A percentile compares a stretch with the other conserved stretches of the same genome.
phyloP scores from a whole-genome alignment of 257 asterid species.

The Primulina huaijiensis region DNA sequence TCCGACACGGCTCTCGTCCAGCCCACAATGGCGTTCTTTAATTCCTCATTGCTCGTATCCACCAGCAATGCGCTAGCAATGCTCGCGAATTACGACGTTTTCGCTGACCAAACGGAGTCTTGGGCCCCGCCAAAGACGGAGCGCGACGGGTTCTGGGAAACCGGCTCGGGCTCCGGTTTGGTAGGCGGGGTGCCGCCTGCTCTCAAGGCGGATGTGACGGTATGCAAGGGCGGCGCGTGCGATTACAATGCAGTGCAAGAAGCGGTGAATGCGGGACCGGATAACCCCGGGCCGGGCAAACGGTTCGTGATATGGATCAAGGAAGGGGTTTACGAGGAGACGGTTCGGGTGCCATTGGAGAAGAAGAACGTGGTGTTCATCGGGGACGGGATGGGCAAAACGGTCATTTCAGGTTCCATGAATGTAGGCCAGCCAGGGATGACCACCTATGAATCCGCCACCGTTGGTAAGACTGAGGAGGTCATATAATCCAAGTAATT shows the following conservation, averaged over 20 bases:
- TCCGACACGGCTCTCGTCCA: slow-evolving; percentile 35
- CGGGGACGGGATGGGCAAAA: slow-evolving; percentile 76
- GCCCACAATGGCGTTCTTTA: slow-evolving; percentile 46
- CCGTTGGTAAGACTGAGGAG: slow-evolving; percentile 44
- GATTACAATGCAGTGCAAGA: slow-evolving; percentile 47
- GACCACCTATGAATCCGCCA: slow-evolving; percentile 60
- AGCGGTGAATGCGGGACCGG: slow-evolving; percentile 58
- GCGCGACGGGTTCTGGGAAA: slow-evolving; percentile 66
- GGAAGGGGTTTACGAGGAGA: slow-evolving; percentile 60
- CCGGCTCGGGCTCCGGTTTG: neutral
- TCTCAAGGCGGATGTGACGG: slow-evolving; percentile 50
- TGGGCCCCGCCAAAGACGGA: slow-evolving; percentile 56
- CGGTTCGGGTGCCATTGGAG: slow-evolving; percentile 55
- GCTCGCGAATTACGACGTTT: slow-evolving; percentile 45
- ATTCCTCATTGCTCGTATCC: slow-evolving; percentile 29
- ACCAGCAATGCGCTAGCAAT: slow-evolving; percentile 47
- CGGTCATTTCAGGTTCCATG: slow-evolving; percentile 56
- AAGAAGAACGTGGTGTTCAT: slow-evolving; percentile 60
- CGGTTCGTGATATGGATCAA: slow-evolving; percentile 58
- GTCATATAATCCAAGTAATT: too few relatives aligned
- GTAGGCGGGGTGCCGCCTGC: slow-evolving; percentile 31
- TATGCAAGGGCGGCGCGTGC: slow-evolving; percentile 43
- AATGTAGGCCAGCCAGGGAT: slow-evolving; percentile 47
- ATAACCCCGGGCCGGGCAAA: slow-evolving; percentile 11
- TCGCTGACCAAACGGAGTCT: slow-evolving; percentile 36